A percentile compares a stretch with the other conserved stretches of the same genome.
phyloP scores from a whole-genome alignment of 805 yeast genomes.

The Nematodospora valgi region DNA sequence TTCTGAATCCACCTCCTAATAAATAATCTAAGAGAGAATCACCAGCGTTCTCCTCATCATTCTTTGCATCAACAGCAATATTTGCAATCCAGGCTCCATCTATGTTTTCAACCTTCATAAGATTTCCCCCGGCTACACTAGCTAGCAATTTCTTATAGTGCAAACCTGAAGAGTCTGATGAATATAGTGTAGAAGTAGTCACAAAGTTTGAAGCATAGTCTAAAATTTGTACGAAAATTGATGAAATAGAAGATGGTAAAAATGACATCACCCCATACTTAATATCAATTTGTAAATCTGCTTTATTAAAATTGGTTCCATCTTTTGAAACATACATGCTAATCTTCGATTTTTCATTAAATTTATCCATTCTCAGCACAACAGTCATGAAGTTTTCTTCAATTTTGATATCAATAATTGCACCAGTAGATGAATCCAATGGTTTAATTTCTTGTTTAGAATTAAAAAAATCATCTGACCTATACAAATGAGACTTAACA shows the following conservation, averaged over 20 bases:
- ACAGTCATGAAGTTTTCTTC: conserved; percentile 41
- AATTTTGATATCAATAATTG: conserved; percentile 31
- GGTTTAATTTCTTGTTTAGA: conserved; percentile 25
- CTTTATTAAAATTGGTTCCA: conserved; percentile 34
- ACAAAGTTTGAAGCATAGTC: conserved; percentile 11
- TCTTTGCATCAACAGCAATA: conserved; percentile 15
- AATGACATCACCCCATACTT: conserved; percentile 34
- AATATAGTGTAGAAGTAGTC: conserved; percentile 34
- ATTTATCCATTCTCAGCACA: conserved; percentile 42
- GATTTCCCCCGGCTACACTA: conserved; percentile 39
- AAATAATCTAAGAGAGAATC: conserved; percentile 24
- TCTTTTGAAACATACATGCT: conserved; percentile 47
- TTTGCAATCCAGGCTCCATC: conserved; percentile 65
- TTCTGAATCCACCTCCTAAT: conserved; percentile 16
- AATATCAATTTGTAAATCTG: conserved; percentile 38
- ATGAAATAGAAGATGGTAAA: conserved; percentile 36
- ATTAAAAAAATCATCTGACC: conserved; percentile 44
- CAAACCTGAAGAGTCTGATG: conserved; percentile 60
- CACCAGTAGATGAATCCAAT: conserved; percentile 24
- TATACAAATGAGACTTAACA: conserved; percentile 31
- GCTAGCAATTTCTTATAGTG: conserved; percentile 45
- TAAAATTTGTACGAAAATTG: conserved; percentile 28
- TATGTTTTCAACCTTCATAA: conserved; percentile 45
- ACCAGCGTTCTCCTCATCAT: conserved; percentile 8
- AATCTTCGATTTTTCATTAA: conserved; percentile 31